Conservation (phyloP, 805 yeast species). For the Saccharomycopsis fibuligera region DNA sequence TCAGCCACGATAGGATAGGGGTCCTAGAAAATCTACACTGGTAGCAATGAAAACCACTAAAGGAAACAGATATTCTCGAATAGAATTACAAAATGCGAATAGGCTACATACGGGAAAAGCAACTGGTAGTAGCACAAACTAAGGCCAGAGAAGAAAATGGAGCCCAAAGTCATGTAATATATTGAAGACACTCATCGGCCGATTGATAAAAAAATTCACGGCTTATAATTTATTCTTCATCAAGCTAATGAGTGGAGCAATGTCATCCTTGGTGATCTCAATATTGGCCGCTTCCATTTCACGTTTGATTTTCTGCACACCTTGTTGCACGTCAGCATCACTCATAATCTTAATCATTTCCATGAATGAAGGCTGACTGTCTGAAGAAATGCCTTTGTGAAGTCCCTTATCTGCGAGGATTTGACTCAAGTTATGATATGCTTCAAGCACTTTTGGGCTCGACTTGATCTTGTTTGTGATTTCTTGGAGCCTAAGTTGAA, state of each 20-base stretch:
- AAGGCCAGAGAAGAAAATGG: too few relatives aligned
- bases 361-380: slow-evolving; percentile 13
- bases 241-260: slow-evolving; percentile 13
- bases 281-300: slow-evolving; percentile 18
- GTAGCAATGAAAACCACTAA: too few relatives aligned
- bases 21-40: too few relatives aligned
- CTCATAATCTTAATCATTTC: slow-evolving; percentile 15
- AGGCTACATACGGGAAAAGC: too few relatives aligned
- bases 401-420: slow-evolving; percentile 7
- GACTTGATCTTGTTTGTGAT: slow-evolving; percentile 13
- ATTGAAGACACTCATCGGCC: too few relatives aligned
- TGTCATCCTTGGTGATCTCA: slow-evolving; percentile 15
- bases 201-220: too few relatives aligned
- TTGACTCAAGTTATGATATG: slow-evolving; percentile 6
- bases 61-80: too few relatives aligned
- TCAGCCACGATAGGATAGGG: too few relatives aligned
- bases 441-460: slow-evolving; percentile 11
- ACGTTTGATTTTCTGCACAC: slow-evolving; percentile 8
- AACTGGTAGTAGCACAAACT: too few relatives aligned
- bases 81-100: too few relatives aligned
- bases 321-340: slow-evolving; percentile 13
- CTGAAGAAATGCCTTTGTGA: not conserved
- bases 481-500: slow-evolving; percentile 16
- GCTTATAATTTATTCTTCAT: slow-evolving; percentile 8
- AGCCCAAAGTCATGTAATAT: too few relatives aligned